Evolutionary conservation across 805 yeast genomes (phyloP).

Genomic region (Wickerhamomyces alni): DNA sequence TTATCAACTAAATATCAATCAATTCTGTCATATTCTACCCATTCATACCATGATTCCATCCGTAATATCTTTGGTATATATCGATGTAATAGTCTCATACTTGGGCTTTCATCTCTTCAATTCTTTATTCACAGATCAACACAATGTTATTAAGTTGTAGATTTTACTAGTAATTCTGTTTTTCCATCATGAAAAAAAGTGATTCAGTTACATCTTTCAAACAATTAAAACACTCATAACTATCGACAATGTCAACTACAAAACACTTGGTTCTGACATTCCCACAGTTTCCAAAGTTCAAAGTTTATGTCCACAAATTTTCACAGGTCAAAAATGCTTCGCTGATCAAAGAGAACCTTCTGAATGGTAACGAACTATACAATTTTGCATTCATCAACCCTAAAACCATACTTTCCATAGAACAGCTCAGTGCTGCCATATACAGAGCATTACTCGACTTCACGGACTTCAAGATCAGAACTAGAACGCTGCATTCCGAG

Average conservation of each 20-base stretch:
- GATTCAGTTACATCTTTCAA: too few relatives aligned
- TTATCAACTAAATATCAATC: too few relatives aligned
- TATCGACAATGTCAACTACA: not conserved
- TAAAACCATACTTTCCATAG: constrained; percentile 46
- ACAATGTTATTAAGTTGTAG: too few relatives aligned
- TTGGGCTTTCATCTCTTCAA: too few relatives aligned
- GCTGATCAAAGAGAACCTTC: constrained; percentile 38
- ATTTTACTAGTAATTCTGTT: too few relatives aligned
- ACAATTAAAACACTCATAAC: too few relatives aligned
- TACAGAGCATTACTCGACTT: constrained; percentile 55
- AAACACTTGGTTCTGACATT: constrained; percentile 16
- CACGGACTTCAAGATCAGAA: constrained; percentile 41
- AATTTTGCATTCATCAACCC: constrained; percentile 67
- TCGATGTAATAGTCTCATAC: too few relatives aligned
- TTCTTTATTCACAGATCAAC: too few relatives aligned
- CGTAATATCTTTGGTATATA: too few relatives aligned
- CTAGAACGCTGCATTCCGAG: constrained; percentile 68
- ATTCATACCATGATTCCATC: too few relatives aligned
- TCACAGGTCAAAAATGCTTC: constrained; percentile 37
- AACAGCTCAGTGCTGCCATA: constrained; percentile 56
- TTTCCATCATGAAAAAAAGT: too few relatives aligned
- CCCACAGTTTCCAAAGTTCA: constrained; percentile 42
- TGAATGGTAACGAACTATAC: constrained; percentile 39
- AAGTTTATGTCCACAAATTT: constrained; percentile 38
- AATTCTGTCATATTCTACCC: too few relatives aligned